These are phyloP conservation scores for Fusarium sulawesiense DNA, from an alignment of 2,329 filamentous ascomycete genomes.

Conservation along the genomic window DNA sequence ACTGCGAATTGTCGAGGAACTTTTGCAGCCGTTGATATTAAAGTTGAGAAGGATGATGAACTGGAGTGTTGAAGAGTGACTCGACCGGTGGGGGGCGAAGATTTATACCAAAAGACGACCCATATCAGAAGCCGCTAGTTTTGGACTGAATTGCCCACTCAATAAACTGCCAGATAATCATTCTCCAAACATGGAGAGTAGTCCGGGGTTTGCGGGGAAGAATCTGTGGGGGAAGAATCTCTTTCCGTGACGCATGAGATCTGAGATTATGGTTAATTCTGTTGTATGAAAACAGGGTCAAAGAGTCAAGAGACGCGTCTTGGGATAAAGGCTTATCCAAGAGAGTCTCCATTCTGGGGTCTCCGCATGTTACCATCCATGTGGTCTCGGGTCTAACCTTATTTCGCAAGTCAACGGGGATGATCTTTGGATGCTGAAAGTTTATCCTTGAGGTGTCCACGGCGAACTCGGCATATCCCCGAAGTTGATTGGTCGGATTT, in stretches of 20 bases:
- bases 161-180: conserved; percentile 15
- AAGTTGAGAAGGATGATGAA: conserved; percentile 25
- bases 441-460: conserved; percentile 21
- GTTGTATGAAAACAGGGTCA: conserved; percentile 2
- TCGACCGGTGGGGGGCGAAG: conserved; percentile 33
- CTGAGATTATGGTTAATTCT: conserved; percentile 29
- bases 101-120: conserved; percentile 37
- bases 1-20: neutral
- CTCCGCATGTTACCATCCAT: conserved; percentile 22
- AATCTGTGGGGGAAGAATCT: conserved; percentile 46
- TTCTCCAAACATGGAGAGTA: conserved; percentile 37
- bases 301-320: neutral
- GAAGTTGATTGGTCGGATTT: neutral
- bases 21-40: conserved; percentile 8
- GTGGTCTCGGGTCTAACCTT: conserved; percentile 39
- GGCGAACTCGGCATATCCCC: conserved; percentile 5
- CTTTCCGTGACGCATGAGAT: conserved; percentile 40
- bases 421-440: conserved; percentile 31
- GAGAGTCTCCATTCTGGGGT: conserved; percentile 5
- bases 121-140: conserved; percentile 1
- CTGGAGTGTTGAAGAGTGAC: conserved; percentile 13
- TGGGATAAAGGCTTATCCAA: conserved; percentile 42
- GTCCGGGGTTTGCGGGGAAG: conserved; percentile 47
- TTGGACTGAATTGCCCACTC: conserved; percentile 2
- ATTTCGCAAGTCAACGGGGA: conserved; percentile 37